Evolutionary conservation across 2,329 filamentous ascomycete genomes (phyloP), one percentile per base, ranked within the genome.

Genomic region (Penicillium palitans): DNA sequence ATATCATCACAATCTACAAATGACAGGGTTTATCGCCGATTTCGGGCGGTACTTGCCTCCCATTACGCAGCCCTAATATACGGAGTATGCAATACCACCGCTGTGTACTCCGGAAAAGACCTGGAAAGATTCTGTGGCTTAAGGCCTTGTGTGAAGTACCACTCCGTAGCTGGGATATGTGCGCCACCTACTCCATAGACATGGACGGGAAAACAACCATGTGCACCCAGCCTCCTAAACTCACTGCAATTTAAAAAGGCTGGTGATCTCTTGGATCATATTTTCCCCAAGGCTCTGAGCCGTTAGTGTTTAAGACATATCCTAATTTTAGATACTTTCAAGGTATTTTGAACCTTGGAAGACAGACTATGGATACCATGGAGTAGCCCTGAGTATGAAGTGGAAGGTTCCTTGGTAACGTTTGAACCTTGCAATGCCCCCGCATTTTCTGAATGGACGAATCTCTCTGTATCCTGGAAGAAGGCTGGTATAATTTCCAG

Each of bases 271-370:
- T 31, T 46, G 40, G 31, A 17, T 29, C 21, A 37, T 27, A 6
- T n/a, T 40, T 49, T 7, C 10, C 25, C 15, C 31, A 19, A 35
- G n/a, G n/a, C 21, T 31, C n/a, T 5, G 13, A 21, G 9, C 6
- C 13, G 41, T 39, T 24, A 61, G 29, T 52, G 51, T 59, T 53
- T 35, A 48, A 55, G 61, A 55, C 59, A 61, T 42, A 15, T 24
- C n/a, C 25, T 31, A 42, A 48, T 45, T 29, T 6, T 29, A 15
- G 24, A 27, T 42, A 41, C 19, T 6, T 17, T 7, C 35, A 4
- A 37, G 15, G 17, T n/a, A 37, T n/a, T 9, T 33, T 31, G 13
- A 35, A 17, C 33, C 33, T 17, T 35, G 33, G 33, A 17, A 59
- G 39, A 39, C 17, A 31, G 10, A 31, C 12, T 17, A 19, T 52